A percentile compares a stretch with the other conserved stretches of the same genome.
Conservation (phyloP, 2,329 filamentous ascomycete genomes). For the Fusarium oligoseptatum region DNA sequence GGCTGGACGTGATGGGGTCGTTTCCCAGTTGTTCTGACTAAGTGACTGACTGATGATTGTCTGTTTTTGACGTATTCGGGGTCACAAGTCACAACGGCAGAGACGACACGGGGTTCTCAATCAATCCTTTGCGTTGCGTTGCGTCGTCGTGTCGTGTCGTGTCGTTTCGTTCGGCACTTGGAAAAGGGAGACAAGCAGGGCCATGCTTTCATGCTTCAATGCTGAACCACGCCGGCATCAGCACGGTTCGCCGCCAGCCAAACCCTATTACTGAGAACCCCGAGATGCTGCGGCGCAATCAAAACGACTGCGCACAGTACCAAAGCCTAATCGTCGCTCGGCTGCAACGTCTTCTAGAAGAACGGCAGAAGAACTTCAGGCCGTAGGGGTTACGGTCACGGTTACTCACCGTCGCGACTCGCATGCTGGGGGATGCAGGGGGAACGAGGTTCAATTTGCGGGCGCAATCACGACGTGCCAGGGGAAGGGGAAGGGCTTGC, state of each 20-base stretch:
- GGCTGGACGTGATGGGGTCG: constrained; percentile 7
- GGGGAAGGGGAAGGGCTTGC: constrained; percentile 13
- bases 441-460: constrained; percentile 38
- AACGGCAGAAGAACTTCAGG: constrained; percentile 47
- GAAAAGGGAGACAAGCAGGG: not conserved
- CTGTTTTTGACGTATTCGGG: not conserved
- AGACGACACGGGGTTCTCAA: constrained; percentile 1
- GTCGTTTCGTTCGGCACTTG: constrained; percentile 9
- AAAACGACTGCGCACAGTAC: constrained; percentile 17
- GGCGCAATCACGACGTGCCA: constrained; percentile 33
- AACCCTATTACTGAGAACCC: constrained; percentile 32
- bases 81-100: constrained; percentile 5
- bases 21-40: constrained; percentile 29
- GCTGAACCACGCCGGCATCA: constrained; percentile 23
- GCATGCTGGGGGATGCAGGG: constrained; percentile 31
- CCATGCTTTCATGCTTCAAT: constrained; percentile 8
- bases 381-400: constrained; percentile 4
- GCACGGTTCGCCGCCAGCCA: constrained; percentile 29
- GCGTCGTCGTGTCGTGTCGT: not conserved
- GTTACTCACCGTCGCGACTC: constrained; percentile 1
- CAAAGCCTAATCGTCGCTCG: constrained; percentile 20
- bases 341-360: constrained; percentile 49
- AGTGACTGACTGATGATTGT: constrained; percentile 18
- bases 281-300: constrained; percentile 1
- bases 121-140: not conserved